A percentile compares a stretch with the other conserved stretches of the same genome.
phyloP scores from a whole-genome alignment of 1,284 basidiomycete species.

The Sphagnurus paluster region DNA sequence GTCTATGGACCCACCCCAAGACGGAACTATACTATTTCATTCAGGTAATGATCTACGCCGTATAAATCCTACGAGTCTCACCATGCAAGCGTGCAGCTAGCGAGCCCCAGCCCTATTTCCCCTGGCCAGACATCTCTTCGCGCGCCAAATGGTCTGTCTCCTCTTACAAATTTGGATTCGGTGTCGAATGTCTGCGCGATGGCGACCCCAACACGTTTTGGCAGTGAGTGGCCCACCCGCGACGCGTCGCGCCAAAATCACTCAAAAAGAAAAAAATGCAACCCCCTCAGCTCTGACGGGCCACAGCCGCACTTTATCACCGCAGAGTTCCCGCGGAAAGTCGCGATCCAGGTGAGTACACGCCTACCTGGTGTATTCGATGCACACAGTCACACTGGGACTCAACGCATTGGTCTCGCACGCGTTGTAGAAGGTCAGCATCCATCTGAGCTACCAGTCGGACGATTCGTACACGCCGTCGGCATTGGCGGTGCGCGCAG shows the following conservation, averaged over 20 bases:
- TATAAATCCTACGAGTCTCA: too few relatives aligned
- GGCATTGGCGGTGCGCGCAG: conserved; percentile 86
- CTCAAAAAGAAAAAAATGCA: too few relatives aligned
- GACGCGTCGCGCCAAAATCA: not conserved
- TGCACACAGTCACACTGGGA: too few relatives aligned
- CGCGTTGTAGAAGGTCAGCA: conserved; percentile 79
- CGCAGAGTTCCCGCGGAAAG: conserved; percentile 89
- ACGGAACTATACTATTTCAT: too few relatives aligned
- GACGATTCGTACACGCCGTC: conserved; percentile 99
- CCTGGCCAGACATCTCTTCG: conserved; percentile 79
- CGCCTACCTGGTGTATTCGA: too few relatives aligned
- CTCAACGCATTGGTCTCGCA: conserved; percentile 4
- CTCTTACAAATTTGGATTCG: conserved; percentile 95
- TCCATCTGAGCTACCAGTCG: conserved; percentile 82
- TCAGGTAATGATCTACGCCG: too few relatives aligned
- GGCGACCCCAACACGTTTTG: conserved; percentile 92
- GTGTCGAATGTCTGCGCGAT: conserved; percentile 89
- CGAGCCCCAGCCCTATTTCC: conserved; percentile 46
- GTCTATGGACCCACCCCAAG: too few relatives aligned
- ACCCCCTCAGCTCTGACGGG: conserved; percentile 82
- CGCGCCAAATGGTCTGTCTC: conserved; percentile 97
- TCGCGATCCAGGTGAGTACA: conserved; percentile 92
- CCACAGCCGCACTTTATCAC: conserved; percentile 97
- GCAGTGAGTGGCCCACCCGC: conserved; percentile 71
- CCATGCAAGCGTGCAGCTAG: too few relatives aligned